A percentile compares a stretch with the other conserved stretches of the same genome.
These are phyloP conservation scores for Aspergillus neotritici DNA, from an alignment of 2,329 filamentous ascomycete genomes.

Conservation along the genomic window DNA sequence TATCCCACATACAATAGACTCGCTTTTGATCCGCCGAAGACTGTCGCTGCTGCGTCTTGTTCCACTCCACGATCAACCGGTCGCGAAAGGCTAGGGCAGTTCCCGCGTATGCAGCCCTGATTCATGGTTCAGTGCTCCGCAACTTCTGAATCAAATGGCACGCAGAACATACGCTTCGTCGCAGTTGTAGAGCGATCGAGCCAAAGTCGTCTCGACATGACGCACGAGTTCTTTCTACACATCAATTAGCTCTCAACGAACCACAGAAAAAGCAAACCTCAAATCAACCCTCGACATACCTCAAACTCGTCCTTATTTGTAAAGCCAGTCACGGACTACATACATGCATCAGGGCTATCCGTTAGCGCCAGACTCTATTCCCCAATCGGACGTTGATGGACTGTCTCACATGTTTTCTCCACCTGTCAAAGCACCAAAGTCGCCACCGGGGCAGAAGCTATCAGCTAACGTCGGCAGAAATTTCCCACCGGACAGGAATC, in stretches of 20 bases:
- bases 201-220: slow-evolving; percentile 93
- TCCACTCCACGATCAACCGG: slow-evolving; percentile 91
- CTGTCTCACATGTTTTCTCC: slow-evolving; percentile 54
- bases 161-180: slow-evolving; percentile 61
- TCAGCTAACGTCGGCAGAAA: background rate
- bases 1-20: slow-evolving; percentile 66
- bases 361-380: background rate
- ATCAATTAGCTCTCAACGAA: slow-evolving; percentile 2
- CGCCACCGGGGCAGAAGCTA: slow-evolving; percentile 13
- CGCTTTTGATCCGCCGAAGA: slow-evolving; percentile 87
- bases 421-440: slow-evolving; percentile 36
- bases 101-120: slow-evolving; percentile 77
- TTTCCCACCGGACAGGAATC: background rate
- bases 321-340: slow-evolving; percentile 62
- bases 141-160: background rate
- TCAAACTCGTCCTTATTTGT: slow-evolving; percentile 73
- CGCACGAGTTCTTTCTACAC: slow-evolving; percentile 72
- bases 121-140: slow-evolving; percentile 6
- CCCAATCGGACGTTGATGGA: background rate
- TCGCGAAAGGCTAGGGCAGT: slow-evolving; percentile 90
- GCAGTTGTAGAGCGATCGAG: slow-evolving; percentile 95
- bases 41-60: slow-evolving; percentile 94
- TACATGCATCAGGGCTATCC: background rate
- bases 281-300: slow-evolving; percentile 29
- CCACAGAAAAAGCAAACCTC: background rate